Conservation (phyloP, 2,329 filamentous ascomycete species). For the Verticillium tricorpus region DNA sequence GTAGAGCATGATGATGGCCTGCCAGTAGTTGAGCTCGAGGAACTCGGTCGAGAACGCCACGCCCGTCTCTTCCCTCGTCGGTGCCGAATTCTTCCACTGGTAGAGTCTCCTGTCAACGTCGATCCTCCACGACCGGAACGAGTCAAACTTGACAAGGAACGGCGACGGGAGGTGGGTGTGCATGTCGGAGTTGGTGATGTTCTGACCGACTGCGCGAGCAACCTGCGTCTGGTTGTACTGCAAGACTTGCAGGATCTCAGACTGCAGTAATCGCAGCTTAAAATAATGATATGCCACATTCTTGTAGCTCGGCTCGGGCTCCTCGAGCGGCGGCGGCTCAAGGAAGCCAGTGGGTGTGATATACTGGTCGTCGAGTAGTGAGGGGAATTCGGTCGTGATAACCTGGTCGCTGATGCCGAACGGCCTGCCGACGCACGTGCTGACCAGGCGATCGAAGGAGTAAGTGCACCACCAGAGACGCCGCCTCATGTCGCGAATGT, state of each 20-base stretch:
- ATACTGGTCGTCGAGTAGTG: slow-evolving; percentile 78
- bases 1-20: slow-evolving; percentile 93
- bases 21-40: slow-evolving; percentile 94
- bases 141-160: slow-evolving; percentile 78
- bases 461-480: slow-evolving; percentile 97
- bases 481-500: slow-evolving; percentile 78
- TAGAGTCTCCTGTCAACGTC: slow-evolving; percentile 80
- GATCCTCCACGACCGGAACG: slow-evolving; percentile 81
- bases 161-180: slow-evolving; percentile 76
- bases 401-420: slow-evolving; percentile 96
- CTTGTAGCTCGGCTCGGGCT: slow-evolving; percentile 73
- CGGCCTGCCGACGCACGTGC: slow-evolving; percentile 86
- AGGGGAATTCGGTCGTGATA: slow-evolving; percentile 92
- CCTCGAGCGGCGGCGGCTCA: slow-evolving; percentile 50
- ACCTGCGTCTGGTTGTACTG: slow-evolving; percentile 87
- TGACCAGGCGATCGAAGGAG: slow-evolving; percentile 89
- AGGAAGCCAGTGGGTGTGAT: slow-evolving; percentile 77
- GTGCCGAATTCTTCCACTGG: slow-evolving; percentile 83
- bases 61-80: slow-evolving; percentile 72
- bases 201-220: slow-evolving; percentile 62
- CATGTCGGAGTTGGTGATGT: slow-evolving; percentile 66
- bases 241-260: slow-evolving; percentile 89
- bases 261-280: slow-evolving; percentile 80
- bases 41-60: slow-evolving; percentile 89
- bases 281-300: slow-evolving; percentile 90